phyloP scores from a whole-genome alignment of 2,329 filamentous ascomycete genomes.

The Hymenoscyphus scutula region DNA sequence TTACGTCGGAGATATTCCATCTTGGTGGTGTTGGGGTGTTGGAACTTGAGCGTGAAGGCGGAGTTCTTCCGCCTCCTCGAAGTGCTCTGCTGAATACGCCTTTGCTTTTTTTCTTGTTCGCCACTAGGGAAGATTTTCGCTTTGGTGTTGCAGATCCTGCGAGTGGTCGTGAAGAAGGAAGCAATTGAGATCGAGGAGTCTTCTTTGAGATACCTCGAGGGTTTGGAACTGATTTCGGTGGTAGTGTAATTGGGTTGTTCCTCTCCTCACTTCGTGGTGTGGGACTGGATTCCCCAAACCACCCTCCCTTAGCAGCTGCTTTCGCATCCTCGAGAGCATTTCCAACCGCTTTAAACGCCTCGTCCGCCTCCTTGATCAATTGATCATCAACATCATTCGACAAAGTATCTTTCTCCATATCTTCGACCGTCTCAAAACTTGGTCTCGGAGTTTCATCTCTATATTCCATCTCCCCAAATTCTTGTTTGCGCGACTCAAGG shows the following conservation, averaged over 20 bases:
- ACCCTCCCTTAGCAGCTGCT: slow-evolving; percentile 30
- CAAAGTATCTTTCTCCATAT: slow-evolving; percentile 23
- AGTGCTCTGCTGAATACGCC: slow-evolving; percentile 17
- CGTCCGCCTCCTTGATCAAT: slow-evolving; percentile 50
- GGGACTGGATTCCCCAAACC: slow-evolving; percentile 21
- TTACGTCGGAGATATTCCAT: slow-evolving; percentile 54
- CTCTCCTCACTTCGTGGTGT: not conserved
- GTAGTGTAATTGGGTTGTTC: not conserved
- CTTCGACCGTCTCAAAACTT: slow-evolving; percentile 25
- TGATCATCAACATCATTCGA: slow-evolving; percentile 39
- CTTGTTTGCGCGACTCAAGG: slow-evolving; percentile 35
- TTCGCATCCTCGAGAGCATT: slow-evolving; percentile 42
- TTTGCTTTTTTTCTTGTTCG: slow-evolving; percentile 38
- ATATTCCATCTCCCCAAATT: slow-evolving; percentile 29
- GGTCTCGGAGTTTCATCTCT: slow-evolving; percentile 28
- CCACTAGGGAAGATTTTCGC: slow-evolving; percentile 38
- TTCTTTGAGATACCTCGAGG: slow-evolving; percentile 16
- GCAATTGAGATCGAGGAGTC: not conserved
- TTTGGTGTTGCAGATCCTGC: slow-evolving; percentile 40
- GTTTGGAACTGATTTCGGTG: slow-evolving; percentile 18
- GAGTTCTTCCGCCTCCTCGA: slow-evolving; percentile 14
- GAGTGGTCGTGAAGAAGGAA: slow-evolving; percentile 24
- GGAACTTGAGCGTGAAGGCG: slow-evolving; percentile 28
- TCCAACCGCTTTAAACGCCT: slow-evolving; percentile 48
- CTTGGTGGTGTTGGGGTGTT: slow-evolving; percentile 42